phyloP scores from a whole-genome alignment of 2,329 filamentous ascomycete genomes.

The Xylariales sp. region DNA sequence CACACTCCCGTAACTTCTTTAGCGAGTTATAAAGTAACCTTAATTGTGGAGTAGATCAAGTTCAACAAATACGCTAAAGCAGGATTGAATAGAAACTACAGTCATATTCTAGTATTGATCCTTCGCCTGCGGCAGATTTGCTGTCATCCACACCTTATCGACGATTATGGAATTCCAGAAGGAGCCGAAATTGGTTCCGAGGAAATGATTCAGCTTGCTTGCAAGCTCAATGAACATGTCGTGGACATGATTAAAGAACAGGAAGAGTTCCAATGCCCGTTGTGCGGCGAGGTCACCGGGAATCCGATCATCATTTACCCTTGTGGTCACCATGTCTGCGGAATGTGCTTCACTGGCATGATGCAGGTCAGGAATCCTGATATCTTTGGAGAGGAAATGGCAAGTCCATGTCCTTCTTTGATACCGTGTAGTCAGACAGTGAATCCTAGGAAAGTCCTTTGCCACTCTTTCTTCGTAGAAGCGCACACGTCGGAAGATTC shows the following conservation, averaged over 20 bases:
- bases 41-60: too few relatives aligned
- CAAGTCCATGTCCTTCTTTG: neutral
- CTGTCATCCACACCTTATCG: conserved; percentile 70
- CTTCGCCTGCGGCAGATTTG: conserved; percentile 77
- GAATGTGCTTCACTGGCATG: conserved; percentile 21
- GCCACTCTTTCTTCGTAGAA: conserved; percentile 19
- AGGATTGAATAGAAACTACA: conserved; percentile 61
- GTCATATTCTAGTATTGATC: conserved; percentile 73
- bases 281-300: conserved; percentile 17
- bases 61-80: conserved; percentile 23
- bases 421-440: conserved; percentile 13
- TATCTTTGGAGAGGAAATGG: conserved; percentile 1
- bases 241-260: conserved; percentile 17
- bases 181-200: conserved; percentile 19
- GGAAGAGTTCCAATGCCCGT: conserved; percentile 18
- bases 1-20: too few relatives aligned
- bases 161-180: conserved; percentile 31
- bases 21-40: too few relatives aligned
- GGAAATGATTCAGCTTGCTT: conserved; percentile 23
- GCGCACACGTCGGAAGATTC: conserved; percentile 13
- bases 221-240: conserved; percentile 12
- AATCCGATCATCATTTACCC: conserved; percentile 24
- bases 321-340: conserved; percentile 26
- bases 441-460: conserved; percentile 19
- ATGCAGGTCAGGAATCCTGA: conserved; percentile 12